Evolutionary conservation across 192 early-diverging fungal genomes (phyloP).

Genomic region (Gamsiella multidivaricata): DNA sequence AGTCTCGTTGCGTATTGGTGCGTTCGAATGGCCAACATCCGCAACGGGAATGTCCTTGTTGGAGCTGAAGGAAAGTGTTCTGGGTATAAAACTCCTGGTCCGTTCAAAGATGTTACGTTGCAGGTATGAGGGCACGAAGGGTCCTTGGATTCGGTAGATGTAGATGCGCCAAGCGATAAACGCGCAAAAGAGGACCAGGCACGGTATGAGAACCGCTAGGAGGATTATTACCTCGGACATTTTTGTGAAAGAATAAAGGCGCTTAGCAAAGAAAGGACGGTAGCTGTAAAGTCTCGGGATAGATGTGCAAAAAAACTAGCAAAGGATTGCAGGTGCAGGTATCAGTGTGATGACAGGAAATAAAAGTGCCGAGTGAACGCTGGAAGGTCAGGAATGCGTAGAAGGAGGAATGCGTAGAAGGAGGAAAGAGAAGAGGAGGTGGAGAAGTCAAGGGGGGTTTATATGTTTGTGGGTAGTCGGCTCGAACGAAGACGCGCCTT

Average conservation of each 20-base stretch:
- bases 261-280: not conserved
- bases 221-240: conserved; percentile 38
- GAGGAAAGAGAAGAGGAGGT: no score
- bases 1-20: conserved; percentile 35
- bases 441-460: no score
- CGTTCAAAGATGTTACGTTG: conserved; percentile 44
- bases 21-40: not conserved
- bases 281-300: not conserved
- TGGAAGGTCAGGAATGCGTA: no score
- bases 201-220: conserved; percentile 43
- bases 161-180: conserved; percentile 32
- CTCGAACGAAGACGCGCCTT: no score
- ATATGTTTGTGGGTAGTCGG: no score
- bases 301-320: no score
- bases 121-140: conserved; percentile 22
- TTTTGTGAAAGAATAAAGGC: no score
- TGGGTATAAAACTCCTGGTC: conserved; percentile 27
- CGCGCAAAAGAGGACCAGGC: conserved; percentile 6
- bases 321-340: no score
- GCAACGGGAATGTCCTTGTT: conserved; percentile 2
- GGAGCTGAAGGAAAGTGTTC: conserved; percentile 13
- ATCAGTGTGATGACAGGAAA: no score
- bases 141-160: conserved; percentile 30
- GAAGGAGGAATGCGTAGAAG: no score
- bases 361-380: no score